Percentiles rank a stretch among this genome's conserved stretches.
Conservation (phyloP, 352 stramenopile genomes). For the Peronospora destructor region DNA sequence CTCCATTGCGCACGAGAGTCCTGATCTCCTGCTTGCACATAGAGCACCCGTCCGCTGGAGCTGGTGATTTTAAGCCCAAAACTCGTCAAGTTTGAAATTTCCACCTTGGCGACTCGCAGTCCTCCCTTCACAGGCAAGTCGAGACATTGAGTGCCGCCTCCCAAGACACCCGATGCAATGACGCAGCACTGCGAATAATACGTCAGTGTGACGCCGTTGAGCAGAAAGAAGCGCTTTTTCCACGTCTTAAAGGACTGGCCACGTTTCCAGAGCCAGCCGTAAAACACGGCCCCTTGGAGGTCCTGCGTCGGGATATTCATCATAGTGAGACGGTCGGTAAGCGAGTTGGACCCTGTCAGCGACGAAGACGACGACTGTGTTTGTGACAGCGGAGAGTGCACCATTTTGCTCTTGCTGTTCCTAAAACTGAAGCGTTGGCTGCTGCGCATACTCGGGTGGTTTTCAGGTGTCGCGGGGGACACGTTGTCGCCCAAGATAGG, state of each 20-base stretch:
- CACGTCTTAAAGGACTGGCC: conserved; percentile 69
- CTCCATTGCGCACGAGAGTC: conserved; percentile 43
- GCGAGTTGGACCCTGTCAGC: conserved; percentile 18
- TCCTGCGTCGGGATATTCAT: conserved; percentile 59
- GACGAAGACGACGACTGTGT: conserved; percentile 28
- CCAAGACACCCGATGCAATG: conserved; percentile 46
- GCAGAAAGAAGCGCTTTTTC: conserved; percentile 75
- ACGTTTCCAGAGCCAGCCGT: conserved; percentile 75
- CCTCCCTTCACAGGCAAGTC: conserved; percentile 52
- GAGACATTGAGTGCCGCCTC: conserved; percentile 45
- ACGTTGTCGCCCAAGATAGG: conserved; percentile 28
- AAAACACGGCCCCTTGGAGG: conserved; percentile 52
- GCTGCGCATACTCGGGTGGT: conserved; percentile 23
- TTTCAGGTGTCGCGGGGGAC: conserved; percentile 22
- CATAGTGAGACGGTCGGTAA: conserved; percentile 51
- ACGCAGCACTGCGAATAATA: conserved; percentile 72
- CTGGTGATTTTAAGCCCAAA: conserved; percentile 57
- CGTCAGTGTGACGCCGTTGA: conserved; percentile 55
- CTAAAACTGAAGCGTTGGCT: conserved; percentile 15
- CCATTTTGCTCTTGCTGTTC: conserved; percentile 23
- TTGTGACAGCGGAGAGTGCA: conserved; percentile 22
- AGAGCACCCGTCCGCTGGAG: conserved; percentile 51
- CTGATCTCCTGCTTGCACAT: conserved; percentile 51
- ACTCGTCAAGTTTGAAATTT: conserved; percentile 39
- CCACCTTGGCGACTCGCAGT: conserved; percentile 40